A percentile compares a stretch with the other conserved stretches of the same genome.
These are phyloP conservation scores for Zygosaccharomyces pseudobailii DNA, from an alignment of 1,139 yeast genomes.

Conservation along the genomic window DNA sequence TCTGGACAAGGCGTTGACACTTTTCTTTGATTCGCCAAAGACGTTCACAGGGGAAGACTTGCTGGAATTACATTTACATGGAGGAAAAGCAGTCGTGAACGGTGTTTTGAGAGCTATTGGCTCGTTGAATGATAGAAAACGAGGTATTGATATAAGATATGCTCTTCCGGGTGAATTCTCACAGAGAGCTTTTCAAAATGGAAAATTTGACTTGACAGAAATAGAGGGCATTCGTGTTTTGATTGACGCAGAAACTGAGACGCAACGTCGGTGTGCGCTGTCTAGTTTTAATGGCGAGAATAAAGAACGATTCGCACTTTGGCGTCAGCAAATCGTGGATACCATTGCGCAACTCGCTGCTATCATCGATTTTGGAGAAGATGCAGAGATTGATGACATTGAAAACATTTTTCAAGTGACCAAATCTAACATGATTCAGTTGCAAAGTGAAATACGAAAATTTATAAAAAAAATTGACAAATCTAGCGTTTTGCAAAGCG, in stretches of 20 bases:
- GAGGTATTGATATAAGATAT: constrained; percentile 51
- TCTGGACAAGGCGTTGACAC: constrained; percentile 71
- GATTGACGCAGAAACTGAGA: constrained; percentile 92
- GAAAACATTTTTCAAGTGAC: constrained; percentile 48
- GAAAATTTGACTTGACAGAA: constrained; percentile 67
- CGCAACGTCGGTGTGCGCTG: constrained; percentile 73
- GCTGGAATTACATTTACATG: constrained; percentile 84
- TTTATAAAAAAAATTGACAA: constrained; percentile 51
- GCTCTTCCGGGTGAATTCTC: constrained; percentile 96
- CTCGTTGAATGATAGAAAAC: constrained; percentile 39
- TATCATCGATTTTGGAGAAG: constrained; percentile 93
- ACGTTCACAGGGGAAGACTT: constrained; percentile 93
- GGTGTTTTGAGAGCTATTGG: constrained; percentile 65
- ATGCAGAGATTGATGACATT: constrained; percentile 71
- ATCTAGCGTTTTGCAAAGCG: constrained; percentile 64
- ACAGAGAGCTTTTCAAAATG: constrained; percentile 70
- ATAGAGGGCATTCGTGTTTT: constrained; percentile 85
- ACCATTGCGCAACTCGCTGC: constrained; percentile 78
- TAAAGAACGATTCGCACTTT: constrained; percentile 47
- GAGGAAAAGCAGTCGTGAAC: constrained; percentile 81
- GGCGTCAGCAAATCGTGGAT: constrained; percentile 66
- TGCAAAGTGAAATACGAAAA: constrained; percentile 43
- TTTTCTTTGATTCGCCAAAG: constrained; percentile 68
- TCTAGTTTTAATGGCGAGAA: constrained; percentile 69
- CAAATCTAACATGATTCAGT: constrained; percentile 37